These are phyloP conservation scores for Myxozyma sirexii DNA, from an alignment of 805 yeast genomes.

Conservation along the genomic window DNA sequence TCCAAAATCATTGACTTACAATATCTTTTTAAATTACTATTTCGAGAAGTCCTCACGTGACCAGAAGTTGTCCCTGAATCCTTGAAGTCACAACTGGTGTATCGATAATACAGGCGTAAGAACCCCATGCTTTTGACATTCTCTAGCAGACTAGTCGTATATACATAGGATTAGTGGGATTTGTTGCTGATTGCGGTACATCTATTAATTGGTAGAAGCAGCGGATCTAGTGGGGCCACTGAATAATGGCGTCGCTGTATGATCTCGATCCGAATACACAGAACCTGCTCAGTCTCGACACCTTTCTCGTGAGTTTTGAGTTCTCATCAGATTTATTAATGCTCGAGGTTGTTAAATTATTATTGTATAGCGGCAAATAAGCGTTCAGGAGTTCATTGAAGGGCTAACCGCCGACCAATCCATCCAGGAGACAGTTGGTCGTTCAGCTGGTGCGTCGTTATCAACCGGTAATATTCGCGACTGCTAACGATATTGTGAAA, in stretches of 20 bases:
- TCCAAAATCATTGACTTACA: no score
- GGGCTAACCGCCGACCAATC: constrained; percentile 24
- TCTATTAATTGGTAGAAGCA: background rate
- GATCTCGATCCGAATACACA: constrained; percentile 31
- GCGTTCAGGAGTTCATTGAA: constrained; percentile 33
- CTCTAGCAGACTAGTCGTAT: no score
- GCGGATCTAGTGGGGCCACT: background rate
- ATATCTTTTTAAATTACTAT: no score
- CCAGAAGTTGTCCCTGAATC: no score
- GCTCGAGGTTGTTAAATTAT: background rate
- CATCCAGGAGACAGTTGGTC: constrained; percentile 21
- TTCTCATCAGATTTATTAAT: no score
- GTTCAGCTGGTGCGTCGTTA: constrained; percentile 8
- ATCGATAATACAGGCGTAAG: no score
- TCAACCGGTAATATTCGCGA: no score
- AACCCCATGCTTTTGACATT: no score
- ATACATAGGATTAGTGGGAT: no score
- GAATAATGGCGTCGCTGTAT: constrained; percentile 24
- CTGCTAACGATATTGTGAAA: background rate
- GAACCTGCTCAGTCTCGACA: constrained; percentile 34
- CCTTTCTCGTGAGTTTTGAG: constrained; percentile 26
- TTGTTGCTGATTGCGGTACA: no score
- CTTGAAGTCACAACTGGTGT: no score
- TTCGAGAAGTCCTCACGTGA: no score
- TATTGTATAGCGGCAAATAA: constrained; percentile 14